phyloP scores from a whole-genome alignment of 768 basidiomycete genomes.

The Boletus speciosus region DNA sequence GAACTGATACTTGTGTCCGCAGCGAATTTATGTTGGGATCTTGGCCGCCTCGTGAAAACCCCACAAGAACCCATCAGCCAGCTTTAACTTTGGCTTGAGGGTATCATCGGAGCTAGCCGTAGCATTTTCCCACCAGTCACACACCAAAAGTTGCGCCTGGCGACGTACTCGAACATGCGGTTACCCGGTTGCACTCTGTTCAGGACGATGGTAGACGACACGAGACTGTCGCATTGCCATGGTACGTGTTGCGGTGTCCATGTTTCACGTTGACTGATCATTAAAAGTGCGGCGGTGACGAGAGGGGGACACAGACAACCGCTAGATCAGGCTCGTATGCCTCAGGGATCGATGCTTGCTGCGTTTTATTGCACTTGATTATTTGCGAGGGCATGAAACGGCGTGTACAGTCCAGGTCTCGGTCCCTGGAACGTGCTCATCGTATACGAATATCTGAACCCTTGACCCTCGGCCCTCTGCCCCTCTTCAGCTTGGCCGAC shows the following conservation, averaged over 20 bases:
- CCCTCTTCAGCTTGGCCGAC: not conserved
- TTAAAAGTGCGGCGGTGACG: no score
- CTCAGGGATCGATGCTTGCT: not conserved
- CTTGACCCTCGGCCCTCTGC: slow-evolving; percentile 14
- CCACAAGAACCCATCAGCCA: not conserved
- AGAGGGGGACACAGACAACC: no score
- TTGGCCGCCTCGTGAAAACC: no score
- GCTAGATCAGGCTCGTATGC: not conserved
- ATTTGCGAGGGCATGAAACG: not conserved
- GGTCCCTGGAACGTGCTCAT: slow-evolving; percentile 20
- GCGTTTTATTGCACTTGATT: not conserved
- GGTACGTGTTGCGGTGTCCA: not conserved
- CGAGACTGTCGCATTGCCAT: slow-evolving; percentile 3
- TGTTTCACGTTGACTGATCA: not conserved
- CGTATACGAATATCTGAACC: slow-evolving; percentile 6
- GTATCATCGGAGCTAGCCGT: not conserved
- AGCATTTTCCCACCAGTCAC: not conserved
- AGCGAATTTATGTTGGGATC: not conserved
- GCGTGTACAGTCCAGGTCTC: slow-evolving; percentile 5
- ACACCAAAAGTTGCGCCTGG: not conserved
- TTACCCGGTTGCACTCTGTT: not conserved
- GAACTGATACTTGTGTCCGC: not conserved
- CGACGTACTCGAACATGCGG: not conserved
- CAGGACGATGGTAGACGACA: not conserved
- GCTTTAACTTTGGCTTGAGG: not conserved